Percentiles rank a stretch among this genome's conserved stretches.
Evolutionary conservation across 1,284 basidiomycete genomes (phyloP).

Genomic region (Heliocybe sulcata): DNA sequence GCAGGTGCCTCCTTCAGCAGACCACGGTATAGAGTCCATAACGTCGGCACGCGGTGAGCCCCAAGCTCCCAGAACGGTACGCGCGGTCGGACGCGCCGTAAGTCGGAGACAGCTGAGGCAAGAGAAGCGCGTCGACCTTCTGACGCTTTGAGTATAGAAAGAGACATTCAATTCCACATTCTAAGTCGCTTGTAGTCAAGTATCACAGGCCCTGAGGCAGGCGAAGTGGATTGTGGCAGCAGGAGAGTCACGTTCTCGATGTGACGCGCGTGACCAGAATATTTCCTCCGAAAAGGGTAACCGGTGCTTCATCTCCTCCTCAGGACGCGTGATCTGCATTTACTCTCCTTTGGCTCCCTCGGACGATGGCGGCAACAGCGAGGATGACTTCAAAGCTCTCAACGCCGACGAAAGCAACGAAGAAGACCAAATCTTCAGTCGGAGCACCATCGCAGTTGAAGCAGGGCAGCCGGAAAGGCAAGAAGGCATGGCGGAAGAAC

Average conservation of each 20-base stretch:
- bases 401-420: background rate
- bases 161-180: background rate
- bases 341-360: too few relatives aligned
- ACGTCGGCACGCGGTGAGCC: slow-evolving; percentile 70
- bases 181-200: too few relatives aligned
- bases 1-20: slow-evolving; percentile 50
- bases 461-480: slow-evolving; percentile 82
- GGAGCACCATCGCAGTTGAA: slow-evolving; percentile 65
- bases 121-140: slow-evolving; percentile 45
- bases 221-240: too few relatives aligned
- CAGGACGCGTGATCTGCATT: too few relatives aligned
- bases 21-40: slow-evolving; percentile 68
- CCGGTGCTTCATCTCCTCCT: too few relatives aligned
- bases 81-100: slow-evolving; percentile 50
- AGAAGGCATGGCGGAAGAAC: slow-evolving; percentile 91
- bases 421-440: slow-evolving; percentile 10
- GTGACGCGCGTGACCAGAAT: too few relatives aligned
- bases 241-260: too few relatives aligned
- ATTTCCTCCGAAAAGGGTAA: too few relatives aligned
- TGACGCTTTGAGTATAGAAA: slow-evolving; percentile 22
- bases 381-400: background rate
- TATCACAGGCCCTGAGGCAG: too few relatives aligned
- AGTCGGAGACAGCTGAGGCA: slow-evolving; percentile 42
- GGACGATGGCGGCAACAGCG: background rate
- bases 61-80: slow-evolving; percentile 66